Base-by-base conservation (phyloP, 306 rosid species). In the Biancaea sappan region DNA sequence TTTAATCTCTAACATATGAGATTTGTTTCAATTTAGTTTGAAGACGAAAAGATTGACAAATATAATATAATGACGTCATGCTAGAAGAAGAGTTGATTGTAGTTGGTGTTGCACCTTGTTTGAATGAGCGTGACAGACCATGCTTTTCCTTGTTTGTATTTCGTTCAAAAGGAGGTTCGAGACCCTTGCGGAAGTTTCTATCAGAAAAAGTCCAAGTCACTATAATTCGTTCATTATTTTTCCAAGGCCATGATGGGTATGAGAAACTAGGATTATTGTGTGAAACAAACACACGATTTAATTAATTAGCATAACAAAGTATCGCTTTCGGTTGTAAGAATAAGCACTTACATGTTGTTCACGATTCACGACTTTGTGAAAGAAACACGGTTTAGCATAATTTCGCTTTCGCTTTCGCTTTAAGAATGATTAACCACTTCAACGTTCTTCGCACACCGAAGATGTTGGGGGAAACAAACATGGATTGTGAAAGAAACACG, bases 171-270 rank as follows among this genome's bases (percentile, higher is more conserved):
- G 34, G 18, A 32, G 34, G 63, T 46, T 73, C 37, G 66, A 72
- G 46, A n/a, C 22, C 26, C 5, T n/a, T 4, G 19, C 18, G 15
- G 57, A 82, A 69, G 74, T 82, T 73, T 68, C 59, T 12, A 40
- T 52, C 34, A 44, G 32, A 4, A 73, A 41, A 48, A 61, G 73
- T 67, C 73, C 37, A 67, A 72, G 52, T 25, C 68, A 59, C 22
- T 22, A 22, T 77, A 28, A 48, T 75, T 65, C 53, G 51, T 35
- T 82, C 34, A 37, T 54, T 35, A 38, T 78, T 35, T 35, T 62
- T 73, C 82, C 74, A 78, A 74, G 43, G 65, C 29, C 50, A 83
- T 83, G 74, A 83, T 83, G 52, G 64, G 38, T 12, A 32, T 28
- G 15, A 63, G 70, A 9, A 35, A 61, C 1, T n/a, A 1, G 3